A percentile compares a stretch with the other conserved stretches of the same genome.
These are phyloP conservation scores for Dactylellina cionopaga DNA, from an alignment of 2,329 filamentous ascomycete genomes.

Conservation along the genomic window DNA sequence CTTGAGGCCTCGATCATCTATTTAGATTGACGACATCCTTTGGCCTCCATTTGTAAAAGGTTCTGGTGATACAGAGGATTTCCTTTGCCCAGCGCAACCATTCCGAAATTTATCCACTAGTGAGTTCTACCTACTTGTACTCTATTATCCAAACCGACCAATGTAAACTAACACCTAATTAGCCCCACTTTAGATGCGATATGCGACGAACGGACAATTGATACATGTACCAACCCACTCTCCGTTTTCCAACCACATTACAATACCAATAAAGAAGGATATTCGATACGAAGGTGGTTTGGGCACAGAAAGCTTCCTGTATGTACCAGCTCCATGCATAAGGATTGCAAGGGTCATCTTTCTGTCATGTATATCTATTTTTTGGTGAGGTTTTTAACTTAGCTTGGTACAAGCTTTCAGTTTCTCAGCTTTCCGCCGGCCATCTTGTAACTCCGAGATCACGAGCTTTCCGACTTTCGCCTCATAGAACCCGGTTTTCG, in stretches of 20 bases:
- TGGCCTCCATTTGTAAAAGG: no score
- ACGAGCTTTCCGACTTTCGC: slow-evolving; percentile 33
- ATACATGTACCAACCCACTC: slow-evolving; percentile 3
- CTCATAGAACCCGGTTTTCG: slow-evolving; percentile 8
- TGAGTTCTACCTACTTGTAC: slow-evolving; percentile 23
- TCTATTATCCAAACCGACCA: not conserved
- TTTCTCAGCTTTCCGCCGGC: slow-evolving; percentile 34
- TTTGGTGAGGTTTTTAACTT: slow-evolving; percentile 39
- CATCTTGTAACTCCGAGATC: slow-evolving; percentile 43
- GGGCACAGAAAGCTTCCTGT: slow-evolving; percentile 5
- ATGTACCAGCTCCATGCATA: slow-evolving; percentile 16
- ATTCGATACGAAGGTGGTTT: slow-evolving; percentile 36
- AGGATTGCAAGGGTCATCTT: slow-evolving; percentile 3
- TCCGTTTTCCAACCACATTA: not conserved
- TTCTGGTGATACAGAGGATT: no score
- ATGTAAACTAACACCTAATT: slow-evolving; percentile 11
- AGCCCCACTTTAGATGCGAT: slow-evolving; percentile 50
- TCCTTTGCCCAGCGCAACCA: no score
- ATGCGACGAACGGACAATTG: slow-evolving; percentile 43
- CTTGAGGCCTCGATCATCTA: not conserved
- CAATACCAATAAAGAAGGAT: slow-evolving; percentile 28
- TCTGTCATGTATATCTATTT: slow-evolving; percentile 10
- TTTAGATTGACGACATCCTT: not conserved
- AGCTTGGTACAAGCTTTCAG: slow-evolving; percentile 24
- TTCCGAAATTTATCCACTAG: not conserved